These are phyloP conservation scores for Crithidia brevicula DNA, from an alignment of 208 protist genomes.

Conservation along the genomic window DNA sequence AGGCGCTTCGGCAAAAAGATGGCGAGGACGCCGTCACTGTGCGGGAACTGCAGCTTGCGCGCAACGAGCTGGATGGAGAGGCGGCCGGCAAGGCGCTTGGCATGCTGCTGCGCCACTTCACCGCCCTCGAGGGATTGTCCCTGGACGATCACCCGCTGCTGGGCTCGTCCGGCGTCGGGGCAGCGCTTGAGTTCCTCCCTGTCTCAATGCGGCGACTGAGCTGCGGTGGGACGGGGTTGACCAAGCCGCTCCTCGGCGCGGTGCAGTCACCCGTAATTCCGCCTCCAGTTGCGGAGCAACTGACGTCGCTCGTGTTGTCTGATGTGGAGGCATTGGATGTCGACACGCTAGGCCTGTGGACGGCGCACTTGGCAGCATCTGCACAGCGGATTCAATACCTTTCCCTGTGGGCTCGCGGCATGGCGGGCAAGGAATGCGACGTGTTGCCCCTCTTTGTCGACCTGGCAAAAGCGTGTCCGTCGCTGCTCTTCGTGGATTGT, in stretches of 20 bases:
- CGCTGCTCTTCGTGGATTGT: conserved; percentile 63
- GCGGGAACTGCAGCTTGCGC: conserved; percentile 54
- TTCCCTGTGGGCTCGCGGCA: conserved; percentile 65
- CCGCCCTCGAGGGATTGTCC: conserved; percentile 51
- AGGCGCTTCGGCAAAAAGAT: conserved; percentile 13
- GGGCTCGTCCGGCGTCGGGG: conserved; percentile 33
- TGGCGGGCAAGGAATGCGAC: conserved; percentile 48
- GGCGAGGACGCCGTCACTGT: conserved; percentile 21
- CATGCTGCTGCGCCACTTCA: conserved; percentile 46
- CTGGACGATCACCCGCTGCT: conserved; percentile 61
- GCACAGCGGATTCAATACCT: conserved; percentile 39
- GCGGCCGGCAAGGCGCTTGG: conserved; percentile 42
- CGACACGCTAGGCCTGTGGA: conserved; percentile 35
- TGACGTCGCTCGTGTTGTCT: conserved; percentile 50
- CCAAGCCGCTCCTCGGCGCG: conserved; percentile 18
- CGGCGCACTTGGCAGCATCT: conserved; percentile 23
- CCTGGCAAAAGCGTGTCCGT: conserved; percentile 36
- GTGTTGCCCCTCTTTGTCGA: conserved; percentile 26
- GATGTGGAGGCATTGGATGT: conserved; percentile 46
- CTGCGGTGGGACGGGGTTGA: conserved; percentile 47
- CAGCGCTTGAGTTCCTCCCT: conserved; percentile 36
- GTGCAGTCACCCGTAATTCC: conserved; percentile 35
- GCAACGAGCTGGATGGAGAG: conserved; percentile 50
- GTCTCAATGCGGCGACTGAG: conserved; percentile 38
- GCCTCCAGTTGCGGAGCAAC: conserved; percentile 27